Evolutionary conservation across 768 basidiomycete genomes (phyloP), one percentile per base, ranked within the genome.

Genomic region (Dioszegia crocea): DNA sequence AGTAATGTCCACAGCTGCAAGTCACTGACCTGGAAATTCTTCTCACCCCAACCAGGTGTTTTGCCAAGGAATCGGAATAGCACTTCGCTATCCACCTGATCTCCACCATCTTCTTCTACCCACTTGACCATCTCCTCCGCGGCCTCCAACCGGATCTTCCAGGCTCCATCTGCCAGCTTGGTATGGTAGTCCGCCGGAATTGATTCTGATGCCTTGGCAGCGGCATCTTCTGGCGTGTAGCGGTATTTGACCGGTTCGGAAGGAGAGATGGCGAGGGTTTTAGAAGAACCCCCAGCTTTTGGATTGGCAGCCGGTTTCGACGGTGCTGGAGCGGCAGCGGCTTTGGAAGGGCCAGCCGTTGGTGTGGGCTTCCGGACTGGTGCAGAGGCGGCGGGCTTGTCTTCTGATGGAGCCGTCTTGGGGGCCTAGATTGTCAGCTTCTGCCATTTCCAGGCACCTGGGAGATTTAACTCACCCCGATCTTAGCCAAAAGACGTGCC

Each of bases 21-120:
- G 8, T 4, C 9, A 66, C 77, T 56, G 60, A 88, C 93, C 80
- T 99, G 94, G 66, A 99, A 99, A 70, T 98, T 99, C 81, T 96
- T 98, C 79, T 99, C 96, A n/a, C 82, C 83, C 92, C 91, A 97
- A 2, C 93, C 91, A 63, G 80, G 81, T 40, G 89, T 91, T 81
- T 94, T 98, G 3, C 84, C 86, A 59, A 98, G 78, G 64, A 88
- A 86, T 24, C 94, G 83, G 19, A 97, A 84, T 36, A 99, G 69
- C 4, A 99, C 84, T 76, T 99, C 96, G 12, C 87, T 85, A 64
- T 99, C 94, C 1, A 89, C 78, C 0, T 81, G 62, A 31, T 83
- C 81, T 27, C 82, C 81, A 0, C 81, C 82, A 9, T 73, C 71
- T 59, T 91, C 86, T 9, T 56, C 62, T 4, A 91, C 78, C 94